Evolutionary conservation across 2,329 filamentous ascomycete species (phyloP).

Genomic region (Albophoma yamanashiensis): DNA sequence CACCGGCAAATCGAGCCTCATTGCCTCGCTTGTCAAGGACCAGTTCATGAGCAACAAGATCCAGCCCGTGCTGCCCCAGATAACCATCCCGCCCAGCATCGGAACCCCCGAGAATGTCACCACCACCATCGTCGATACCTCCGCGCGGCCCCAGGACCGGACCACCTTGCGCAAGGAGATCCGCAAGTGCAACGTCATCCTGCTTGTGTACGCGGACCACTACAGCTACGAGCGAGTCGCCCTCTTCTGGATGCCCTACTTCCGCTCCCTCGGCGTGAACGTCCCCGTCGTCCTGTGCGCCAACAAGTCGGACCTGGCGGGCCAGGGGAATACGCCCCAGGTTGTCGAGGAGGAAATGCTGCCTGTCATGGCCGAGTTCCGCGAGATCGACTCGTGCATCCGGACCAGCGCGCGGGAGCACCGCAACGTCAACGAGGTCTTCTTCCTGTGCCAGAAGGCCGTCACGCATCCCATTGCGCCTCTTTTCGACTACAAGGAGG

Average conservation of each 20-base stretch:
- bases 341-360: slow-evolving; percentile 96
- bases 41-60: slow-evolving; percentile 95
- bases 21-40: slow-evolving; percentile 93
- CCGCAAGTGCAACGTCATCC: slow-evolving; percentile 90
- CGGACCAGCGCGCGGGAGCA: slow-evolving; percentile 86
- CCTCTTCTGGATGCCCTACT: slow-evolving; percentile 97
- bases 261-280: slow-evolving; percentile 95
- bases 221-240: slow-evolving; percentile 98
- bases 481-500: slow-evolving; percentile 93
- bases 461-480: slow-evolving; percentile 96
- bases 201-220: slow-evolving; percentile 94
- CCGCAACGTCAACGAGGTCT: slow-evolving; percentile 89
- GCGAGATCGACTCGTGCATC: slow-evolving; percentile 97
- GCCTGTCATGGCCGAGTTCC: slow-evolving; percentile 96
- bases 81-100: slow-evolving; percentile 87
- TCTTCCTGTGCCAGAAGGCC: slow-evolving; percentile 96
- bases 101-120: slow-evolving; percentile 94
- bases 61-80: slow-evolving; percentile 84
- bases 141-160: slow-evolving; percentile 85
- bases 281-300: slow-evolving; percentile 94
- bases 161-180: slow-evolving; percentile 87
- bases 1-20: slow-evolving; percentile 87
- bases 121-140: slow-evolving; percentile 96
- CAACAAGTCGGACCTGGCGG: slow-evolving; percentile 88
- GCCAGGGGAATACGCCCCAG: slow-evolving; percentile 65